Evolutionary conservation across 2,329 filamentous ascomycete genomes (phyloP).

Genomic region (Aspergillus luchuensis): DNA sequence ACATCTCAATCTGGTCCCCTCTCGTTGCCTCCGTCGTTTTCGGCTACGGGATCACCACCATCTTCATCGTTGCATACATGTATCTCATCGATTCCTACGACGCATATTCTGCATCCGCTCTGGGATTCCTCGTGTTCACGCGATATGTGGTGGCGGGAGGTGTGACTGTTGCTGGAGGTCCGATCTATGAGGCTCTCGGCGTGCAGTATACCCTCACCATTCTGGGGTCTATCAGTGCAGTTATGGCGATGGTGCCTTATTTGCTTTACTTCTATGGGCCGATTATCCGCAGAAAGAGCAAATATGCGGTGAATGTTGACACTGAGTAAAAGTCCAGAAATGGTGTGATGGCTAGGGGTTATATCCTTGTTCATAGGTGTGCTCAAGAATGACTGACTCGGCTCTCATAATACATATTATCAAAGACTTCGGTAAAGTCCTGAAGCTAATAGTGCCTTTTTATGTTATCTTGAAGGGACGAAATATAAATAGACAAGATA

Average conservation of each 20-base stretch:
- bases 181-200: slow-evolving; percentile 47
- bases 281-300: slow-evolving; percentile 25
- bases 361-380: too few relatives aligned
- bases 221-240: slow-evolving; percentile 39
- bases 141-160: slow-evolving; percentile 46
- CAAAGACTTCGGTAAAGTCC: too few relatives aligned
- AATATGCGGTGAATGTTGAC: slow-evolving; percentile 6
- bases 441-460: too few relatives aligned
- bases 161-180: slow-evolving; percentile 38
- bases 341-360: too few relatives aligned
- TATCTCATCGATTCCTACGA: slow-evolving; percentile 63
- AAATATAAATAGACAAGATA: too few relatives aligned
- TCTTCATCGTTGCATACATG: slow-evolving; percentile 57
- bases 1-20: slow-evolving; percentile 54
- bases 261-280: slow-evolving; percentile 28
- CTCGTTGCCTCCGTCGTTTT: slow-evolving; percentile 55
- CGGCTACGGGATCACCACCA: slow-evolving; percentile 52
- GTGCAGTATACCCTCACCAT: slow-evolving; percentile 49
- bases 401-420: too few relatives aligned
- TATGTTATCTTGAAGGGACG: too few relatives aligned
- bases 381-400: too few relatives aligned
- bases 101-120: slow-evolving; percentile 53
- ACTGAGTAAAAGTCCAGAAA: too few relatives aligned
- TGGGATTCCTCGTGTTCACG: slow-evolving; percentile 48
- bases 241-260: slow-evolving; percentile 50